Evolutionary conservation across 768 basidiomycete species (phyloP), one percentile per base, ranked within the genome.

Genomic region (Clathrus columnatus): DNA sequence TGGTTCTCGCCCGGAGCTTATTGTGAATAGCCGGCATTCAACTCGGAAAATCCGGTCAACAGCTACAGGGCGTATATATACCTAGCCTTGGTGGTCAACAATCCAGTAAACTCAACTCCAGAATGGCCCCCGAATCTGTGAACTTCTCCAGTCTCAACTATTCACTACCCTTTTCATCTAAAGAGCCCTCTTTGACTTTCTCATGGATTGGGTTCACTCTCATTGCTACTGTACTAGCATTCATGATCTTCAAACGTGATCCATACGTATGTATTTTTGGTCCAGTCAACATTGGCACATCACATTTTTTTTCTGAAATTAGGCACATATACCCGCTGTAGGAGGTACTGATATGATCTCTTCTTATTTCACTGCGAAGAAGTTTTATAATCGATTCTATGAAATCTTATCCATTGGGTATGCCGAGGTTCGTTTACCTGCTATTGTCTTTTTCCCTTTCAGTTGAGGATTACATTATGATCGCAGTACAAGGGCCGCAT

Each of bases 381-480:
- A 46, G 26, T 66, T 51, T 48, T 0, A 60, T 2, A 51, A 21
- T 7, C 60, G 63, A 24, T 62, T 51, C 6, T 23, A 23, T 1
- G 54, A 63, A 5, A n/a, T 72, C 2, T 24, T 73, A 6, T 63
- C 63, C 49, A 59, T 69, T 50, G 70, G 72, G 0, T 70, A 68
- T 29, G 48, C 61, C 16, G 64, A 68, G 59, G 72, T 61, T 10
- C 21, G 20, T 50, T 29, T 16, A 10, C 24, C 7, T 24, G 11
- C n/a, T 18, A 10, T 4, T n/a, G 24, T 21, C 10, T 14, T 14
- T n/a, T 4, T 18, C n/a, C n/a, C n/a, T n/a, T n/a, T n/a, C n/a
- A n/a, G n/a, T n/a, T n/a, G n/a, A n/a, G n/a, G n/a, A n/a, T n/a
- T n/a, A n/a, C n/a, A n/a, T n/a, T n/a, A n/a, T n/a, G n/a, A n/a